A percentile compares a stretch with the other conserved stretches of the same genome.
Evolutionary conservation across 2,329 filamentous ascomycete genomes (phyloP).

Genomic region (Sporothrix schenckii): DNA sequence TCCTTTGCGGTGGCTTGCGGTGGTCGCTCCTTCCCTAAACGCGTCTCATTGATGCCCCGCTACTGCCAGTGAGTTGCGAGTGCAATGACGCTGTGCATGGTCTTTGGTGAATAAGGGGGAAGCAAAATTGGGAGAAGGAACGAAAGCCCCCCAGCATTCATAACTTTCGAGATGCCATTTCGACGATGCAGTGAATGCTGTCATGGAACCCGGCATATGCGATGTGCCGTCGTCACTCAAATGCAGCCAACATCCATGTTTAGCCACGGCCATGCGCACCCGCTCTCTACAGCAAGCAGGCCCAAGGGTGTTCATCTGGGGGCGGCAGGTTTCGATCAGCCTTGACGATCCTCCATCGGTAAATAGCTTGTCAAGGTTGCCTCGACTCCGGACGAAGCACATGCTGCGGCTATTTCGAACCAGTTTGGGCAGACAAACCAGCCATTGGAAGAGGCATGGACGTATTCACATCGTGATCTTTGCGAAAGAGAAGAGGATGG

Average conservation of each 20-base stretch:
- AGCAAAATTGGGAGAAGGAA: not conserved
- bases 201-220: not conserved
- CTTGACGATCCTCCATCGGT: not conserved
- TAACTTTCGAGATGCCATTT: not conserved
- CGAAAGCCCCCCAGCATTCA: not conserved
- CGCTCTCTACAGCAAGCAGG: not conserved
- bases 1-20: not conserved
- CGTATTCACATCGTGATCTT: not conserved
- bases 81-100: not conserved
- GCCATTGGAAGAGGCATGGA: constrained; percentile 1
- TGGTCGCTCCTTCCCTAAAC: constrained; percentile 16
- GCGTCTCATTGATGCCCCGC: not conserved
- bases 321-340: not conserved
- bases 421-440: constrained; percentile 22
- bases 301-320: not conserved
- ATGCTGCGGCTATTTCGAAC: constrained; percentile 7
- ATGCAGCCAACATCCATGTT: constrained; percentile 1
- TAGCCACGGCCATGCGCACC: constrained; percentile 3
- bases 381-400: not conserved
- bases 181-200: constrained; percentile 4
- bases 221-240: not conserved
- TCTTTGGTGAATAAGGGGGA: not conserved
- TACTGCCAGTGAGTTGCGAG: not conserved
- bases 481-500: not conserved
- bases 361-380: constrained; percentile 10